Evolutionary conservation across 768 basidiomycete species (phyloP).

Genomic region (Tylopilus subfusipes): DNA sequence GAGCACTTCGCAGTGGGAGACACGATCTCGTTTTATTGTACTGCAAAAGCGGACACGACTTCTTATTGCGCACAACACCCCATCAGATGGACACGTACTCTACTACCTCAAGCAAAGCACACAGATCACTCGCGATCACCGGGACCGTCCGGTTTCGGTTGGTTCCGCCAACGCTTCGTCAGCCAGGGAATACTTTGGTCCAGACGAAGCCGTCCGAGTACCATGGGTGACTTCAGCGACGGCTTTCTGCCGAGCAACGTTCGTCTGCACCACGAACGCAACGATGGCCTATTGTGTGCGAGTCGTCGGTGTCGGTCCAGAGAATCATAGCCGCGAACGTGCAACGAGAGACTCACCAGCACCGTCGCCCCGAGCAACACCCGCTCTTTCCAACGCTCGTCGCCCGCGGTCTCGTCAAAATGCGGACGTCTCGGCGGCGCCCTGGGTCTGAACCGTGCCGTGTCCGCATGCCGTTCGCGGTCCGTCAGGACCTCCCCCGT

Average conservation of each 20-base stretch:
- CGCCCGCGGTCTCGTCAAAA: conserved; percentile 40
- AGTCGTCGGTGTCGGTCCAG: background rate
- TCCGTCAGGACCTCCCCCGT: conserved; percentile 15
- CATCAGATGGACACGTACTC: background rate
- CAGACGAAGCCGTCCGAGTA: conserved; percentile 3
- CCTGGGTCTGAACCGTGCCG: conserved; percentile 41
- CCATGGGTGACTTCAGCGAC: conserved; percentile 18
- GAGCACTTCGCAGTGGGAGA: background rate
- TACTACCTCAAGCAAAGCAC: background rate
- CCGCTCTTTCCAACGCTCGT: conserved; percentile 68
- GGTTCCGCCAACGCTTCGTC: conserved; percentile 28
- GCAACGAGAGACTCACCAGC: conserved; percentile 35
- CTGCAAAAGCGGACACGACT: no score
- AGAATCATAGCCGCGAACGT: background rate
- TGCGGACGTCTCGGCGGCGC: conserved; percentile 39
- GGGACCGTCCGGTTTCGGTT: background rate
- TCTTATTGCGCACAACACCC: background rate
- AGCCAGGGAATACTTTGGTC: background rate
- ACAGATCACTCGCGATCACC: background rate
- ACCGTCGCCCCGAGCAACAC: conserved; percentile 54
- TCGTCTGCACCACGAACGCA: conserved; percentile 34
- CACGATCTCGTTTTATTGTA: background rate
- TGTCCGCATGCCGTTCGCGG: conserved; percentile 26
- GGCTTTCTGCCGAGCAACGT: conserved; percentile 30
- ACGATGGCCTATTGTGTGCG: conserved; percentile 31